These are phyloP conservation scores for Lyophyllum decastes DNA, from an alignment of 768 basidiomycete genomes.

Conservation along the genomic window DNA sequence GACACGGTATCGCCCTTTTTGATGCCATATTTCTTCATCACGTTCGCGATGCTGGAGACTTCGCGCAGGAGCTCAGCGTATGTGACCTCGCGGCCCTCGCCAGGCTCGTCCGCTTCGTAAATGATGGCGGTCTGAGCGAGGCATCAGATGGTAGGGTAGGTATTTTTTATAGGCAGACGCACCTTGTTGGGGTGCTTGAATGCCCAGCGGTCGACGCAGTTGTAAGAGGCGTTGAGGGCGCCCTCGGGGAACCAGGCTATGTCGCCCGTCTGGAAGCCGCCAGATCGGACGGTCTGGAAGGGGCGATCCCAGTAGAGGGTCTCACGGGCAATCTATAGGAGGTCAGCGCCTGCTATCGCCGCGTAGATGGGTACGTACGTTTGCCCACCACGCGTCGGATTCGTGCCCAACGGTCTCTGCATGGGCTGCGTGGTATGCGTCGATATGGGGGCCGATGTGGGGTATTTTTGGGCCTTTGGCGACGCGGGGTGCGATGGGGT, in stretches of 20 bases:
- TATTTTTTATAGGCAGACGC: conserved; percentile 5
- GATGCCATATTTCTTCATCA: conserved; percentile 85
- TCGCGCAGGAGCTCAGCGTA: conserved; percentile 89
- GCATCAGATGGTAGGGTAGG: conserved; percentile 1
- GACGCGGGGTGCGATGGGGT: conserved; percentile 80
- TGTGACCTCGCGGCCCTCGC: conserved; percentile 71
- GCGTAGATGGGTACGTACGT: conserved; percentile 40
- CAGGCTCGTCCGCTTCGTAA: conserved; percentile 97
- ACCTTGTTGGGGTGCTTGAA: conserved; percentile 86
- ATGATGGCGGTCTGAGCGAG: conserved; percentile 82
- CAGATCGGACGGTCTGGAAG: conserved; percentile 84
- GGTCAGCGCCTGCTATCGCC: neutral
- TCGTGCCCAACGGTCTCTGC: conserved; percentile 70
- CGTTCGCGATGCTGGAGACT: conserved; percentile 88
- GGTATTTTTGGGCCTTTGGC: conserved; percentile 61
- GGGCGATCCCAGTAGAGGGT: conserved; percentile 86
- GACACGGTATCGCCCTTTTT: conserved; percentile 95
- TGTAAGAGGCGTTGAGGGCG: conserved; percentile 89
- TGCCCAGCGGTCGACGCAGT: conserved; percentile 97
- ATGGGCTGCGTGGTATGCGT: conserved; percentile 74
- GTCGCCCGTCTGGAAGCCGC: conserved; percentile 83
- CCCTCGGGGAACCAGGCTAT: conserved; percentile 98
- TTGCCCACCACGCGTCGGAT: conserved; percentile 87
- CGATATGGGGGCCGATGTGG: conserved; percentile 77
- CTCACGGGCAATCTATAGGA: conserved; percentile 63